These are phyloP conservation scores for Stephania yunnanensis DNA, from an alignment of 164 flowering plant genomes.

Conservation along the genomic window DNA sequence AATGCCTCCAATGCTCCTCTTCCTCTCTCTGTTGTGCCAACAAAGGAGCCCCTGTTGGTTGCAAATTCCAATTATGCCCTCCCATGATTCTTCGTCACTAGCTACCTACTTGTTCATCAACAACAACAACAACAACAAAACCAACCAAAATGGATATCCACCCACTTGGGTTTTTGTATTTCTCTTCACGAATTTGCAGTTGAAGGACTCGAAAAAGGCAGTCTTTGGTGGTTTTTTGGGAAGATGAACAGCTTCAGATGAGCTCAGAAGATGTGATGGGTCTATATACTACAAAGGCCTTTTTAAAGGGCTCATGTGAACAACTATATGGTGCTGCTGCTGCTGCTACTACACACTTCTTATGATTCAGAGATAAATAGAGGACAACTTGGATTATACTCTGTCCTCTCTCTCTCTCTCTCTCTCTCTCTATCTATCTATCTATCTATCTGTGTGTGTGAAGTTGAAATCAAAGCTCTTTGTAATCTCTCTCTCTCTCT, in stretches of 20 bases:
- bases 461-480: conserved; percentile 5
- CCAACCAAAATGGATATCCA: not conserved
- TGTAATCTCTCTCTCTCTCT: not conserved
- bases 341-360: not conserved
- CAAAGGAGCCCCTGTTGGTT: conserved; percentile 48
- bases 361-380: not conserved
- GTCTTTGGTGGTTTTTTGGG: not conserved
- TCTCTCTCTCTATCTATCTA: too few relatives aligned
- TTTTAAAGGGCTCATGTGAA: too few relatives aligned
- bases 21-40: conserved; percentile 24
- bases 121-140: not conserved
- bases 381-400: too few relatives aligned
- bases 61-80: conserved; percentile 23
- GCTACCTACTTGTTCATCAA: not conserved
- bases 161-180: not conserved
- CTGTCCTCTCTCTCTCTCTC: too few relatives aligned
- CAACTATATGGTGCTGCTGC: not conserved
- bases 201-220: not conserved
- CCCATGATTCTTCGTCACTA: conserved; percentile 9
- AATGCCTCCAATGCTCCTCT: conserved; percentile 60
- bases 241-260: not conserved
- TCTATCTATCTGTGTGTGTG: not conserved
- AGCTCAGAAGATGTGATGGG: too few relatives aligned
- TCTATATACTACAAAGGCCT: too few relatives aligned
- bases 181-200: not conserved